Evolutionary conservation across 129 eudicot genomes (phyloP).

Genomic region (Calendula officinalis): DNA sequence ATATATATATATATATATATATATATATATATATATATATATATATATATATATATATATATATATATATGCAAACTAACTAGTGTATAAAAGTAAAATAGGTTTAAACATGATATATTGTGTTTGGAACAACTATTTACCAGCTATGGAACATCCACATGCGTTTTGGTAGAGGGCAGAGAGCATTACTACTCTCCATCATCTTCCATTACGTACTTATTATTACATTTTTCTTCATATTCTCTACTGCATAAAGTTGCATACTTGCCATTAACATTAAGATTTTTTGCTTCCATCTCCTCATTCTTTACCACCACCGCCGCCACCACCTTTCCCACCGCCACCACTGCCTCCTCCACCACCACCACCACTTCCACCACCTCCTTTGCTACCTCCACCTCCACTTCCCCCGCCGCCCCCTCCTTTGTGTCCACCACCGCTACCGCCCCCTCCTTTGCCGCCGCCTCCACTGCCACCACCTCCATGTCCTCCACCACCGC

Average conservation of each 20-base stretch:
- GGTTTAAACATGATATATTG: too few species aligned
- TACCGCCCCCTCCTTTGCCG: background rate
- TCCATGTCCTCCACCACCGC: background rate
- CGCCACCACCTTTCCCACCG: background rate
- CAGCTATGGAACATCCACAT: background rate
- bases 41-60: too few species aligned
- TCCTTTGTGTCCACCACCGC: background rate
- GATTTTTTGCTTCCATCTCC: background rate
- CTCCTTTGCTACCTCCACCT: background rate
- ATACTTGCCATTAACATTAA: background rate
- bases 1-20: too few species aligned
- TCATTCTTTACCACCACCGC: background rate
- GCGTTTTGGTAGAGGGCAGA: background rate
- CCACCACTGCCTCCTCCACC: background rate
- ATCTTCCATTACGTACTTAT: background rate
- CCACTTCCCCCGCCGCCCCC: background rate
- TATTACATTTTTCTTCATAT: background rate
- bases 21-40: too few species aligned
- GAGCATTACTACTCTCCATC: background rate
- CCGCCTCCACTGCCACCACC: background rate
- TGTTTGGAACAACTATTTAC: background rate
- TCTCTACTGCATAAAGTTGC: background rate
- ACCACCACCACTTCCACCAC: background rate
- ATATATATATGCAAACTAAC: too few species aligned
- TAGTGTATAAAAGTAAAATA: too few species aligned